Conservation (phyloP, 352 stramenopile species). For the Blastocystis sp. region DNA sequence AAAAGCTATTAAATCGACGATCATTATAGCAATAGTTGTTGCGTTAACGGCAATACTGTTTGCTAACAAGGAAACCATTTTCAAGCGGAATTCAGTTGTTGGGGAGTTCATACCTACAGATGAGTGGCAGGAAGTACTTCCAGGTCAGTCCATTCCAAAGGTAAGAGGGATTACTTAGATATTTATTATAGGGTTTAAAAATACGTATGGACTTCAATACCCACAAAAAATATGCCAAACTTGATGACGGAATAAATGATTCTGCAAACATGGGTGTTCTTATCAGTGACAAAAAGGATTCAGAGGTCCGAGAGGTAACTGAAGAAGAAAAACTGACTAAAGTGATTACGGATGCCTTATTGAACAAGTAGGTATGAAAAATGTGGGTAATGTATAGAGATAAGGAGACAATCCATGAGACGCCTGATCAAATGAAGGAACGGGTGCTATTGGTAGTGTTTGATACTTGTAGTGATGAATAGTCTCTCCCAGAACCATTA, state of each 20-base stretch:
- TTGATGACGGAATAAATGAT: conserved; percentile 14
- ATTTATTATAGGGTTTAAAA: not conserved
- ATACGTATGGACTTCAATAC: conserved; percentile 54
- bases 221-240: conserved; percentile 36
- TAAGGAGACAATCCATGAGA: not conserved
- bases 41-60: not conserved
- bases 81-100: not conserved
- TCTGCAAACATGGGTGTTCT: not conserved
- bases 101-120: not conserved
- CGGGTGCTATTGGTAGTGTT: conserved; percentile 5
- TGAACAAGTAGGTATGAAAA: not conserved
- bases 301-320: not conserved
- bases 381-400: not conserved
- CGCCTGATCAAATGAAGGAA: conserved; percentile 40
- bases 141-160: conserved; percentile 26
- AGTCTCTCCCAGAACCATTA: conserved; percentile 33
- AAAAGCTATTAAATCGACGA: not conserved
- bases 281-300: not conserved
- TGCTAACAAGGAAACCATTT: not conserved
- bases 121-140: conserved; percentile 47
- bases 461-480: not conserved
- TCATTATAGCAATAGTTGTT: not conserved
- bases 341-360: not conserved
- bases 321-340: conserved; percentile 36
- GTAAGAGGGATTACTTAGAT: not conserved